Evolutionary conservation across 805 yeast species (phyloP).

Genomic region (Hanseniaspora nectarophila): DNA sequence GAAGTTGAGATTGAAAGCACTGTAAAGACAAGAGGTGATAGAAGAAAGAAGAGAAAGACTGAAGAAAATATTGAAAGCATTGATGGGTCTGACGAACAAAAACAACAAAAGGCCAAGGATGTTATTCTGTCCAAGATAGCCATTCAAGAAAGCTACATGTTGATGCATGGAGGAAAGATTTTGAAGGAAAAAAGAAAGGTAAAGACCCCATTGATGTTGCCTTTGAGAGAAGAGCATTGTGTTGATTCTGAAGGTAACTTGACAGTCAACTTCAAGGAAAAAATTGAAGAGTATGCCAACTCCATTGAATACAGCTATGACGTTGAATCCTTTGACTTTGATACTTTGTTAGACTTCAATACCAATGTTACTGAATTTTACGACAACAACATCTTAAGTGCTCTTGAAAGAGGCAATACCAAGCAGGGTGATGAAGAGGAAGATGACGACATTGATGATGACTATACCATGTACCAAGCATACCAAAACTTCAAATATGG

Average conservation of each 20-base stretch:
- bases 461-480: constrained; percentile 18
- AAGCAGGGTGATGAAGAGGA: constrained; percentile 6
- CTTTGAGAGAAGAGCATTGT: constrained; percentile 7
- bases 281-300: constrained; percentile 23
- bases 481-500: constrained; percentile 23
- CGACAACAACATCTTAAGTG: background rate
- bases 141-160: constrained; percentile 12
- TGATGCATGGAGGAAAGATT: constrained; percentile 15
- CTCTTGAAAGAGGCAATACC: background rate
- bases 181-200: constrained; percentile 5
- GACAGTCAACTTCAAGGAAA: constrained; percentile 24
- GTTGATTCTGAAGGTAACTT: background rate
- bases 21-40: constrained; percentile 3
- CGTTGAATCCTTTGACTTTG: constrained; percentile 24
- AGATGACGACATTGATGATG: constrained; percentile 12
- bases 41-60: constrained; percentile 3
- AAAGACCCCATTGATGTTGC: constrained; percentile 4
- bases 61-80: background rate
- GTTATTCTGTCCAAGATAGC: background rate
- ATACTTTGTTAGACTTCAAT: constrained; percentile 19
- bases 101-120: background rate
- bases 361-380: constrained; percentile 8
- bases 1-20: constrained; percentile 14
- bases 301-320: constrained; percentile 19
- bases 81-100: background rate